Percentiles rank a stretch among this genome's conserved stretches.
phyloP scores from a whole-genome alignment of 2,329 filamentous ascomycete species.

The Drechslera avenae region DNA sequence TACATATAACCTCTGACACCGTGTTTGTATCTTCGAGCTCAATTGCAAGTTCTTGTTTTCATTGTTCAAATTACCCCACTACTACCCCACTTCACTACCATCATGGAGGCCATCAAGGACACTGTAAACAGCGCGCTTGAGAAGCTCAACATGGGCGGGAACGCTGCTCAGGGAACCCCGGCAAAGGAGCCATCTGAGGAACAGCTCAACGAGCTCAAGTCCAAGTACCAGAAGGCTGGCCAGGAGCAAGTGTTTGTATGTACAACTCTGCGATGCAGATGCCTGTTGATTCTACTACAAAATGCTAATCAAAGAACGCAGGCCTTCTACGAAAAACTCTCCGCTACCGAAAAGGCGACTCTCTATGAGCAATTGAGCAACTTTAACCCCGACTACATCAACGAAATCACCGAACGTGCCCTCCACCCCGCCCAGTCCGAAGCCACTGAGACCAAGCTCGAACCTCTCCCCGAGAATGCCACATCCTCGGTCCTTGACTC shows the following conservation, averaged over 20 bases:
- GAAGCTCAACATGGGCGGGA: constrained; percentile 48
- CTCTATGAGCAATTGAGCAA: constrained; percentile 81
- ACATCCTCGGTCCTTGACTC: constrained; percentile 93
- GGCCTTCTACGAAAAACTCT: constrained; percentile 81
- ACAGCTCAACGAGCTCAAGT: constrained; percentile 69
- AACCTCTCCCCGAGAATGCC: constrained; percentile 85
- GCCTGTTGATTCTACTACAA: not conserved
- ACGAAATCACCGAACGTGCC: constrained; percentile 80
- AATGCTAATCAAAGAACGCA: not conserved
- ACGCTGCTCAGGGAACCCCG: constrained; percentile 39
- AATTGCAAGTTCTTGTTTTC: constrained; percentile 9
- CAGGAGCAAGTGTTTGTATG: constrained; percentile 77
- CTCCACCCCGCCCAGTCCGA: constrained; percentile 74
- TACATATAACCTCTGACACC: not conserved
- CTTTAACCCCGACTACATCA: constrained; percentile 87
- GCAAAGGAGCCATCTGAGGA: constrained; percentile 65
- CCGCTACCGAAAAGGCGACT: constrained; percentile 71
- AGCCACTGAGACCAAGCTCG: constrained; percentile 63
- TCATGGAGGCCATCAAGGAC: constrained; percentile 51
- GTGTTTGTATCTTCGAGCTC: not conserved
- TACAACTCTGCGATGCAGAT: not conserved
- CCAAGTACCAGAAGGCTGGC: constrained; percentile 73
- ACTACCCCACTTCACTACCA: constrained; percentile 40
- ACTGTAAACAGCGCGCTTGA: constrained; percentile 50
- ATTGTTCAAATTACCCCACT: constrained; percentile 9